Evolutionary conservation across 768 basidiomycete genomes (phyloP).

Genomic region (Hericium erinaceus): DNA sequence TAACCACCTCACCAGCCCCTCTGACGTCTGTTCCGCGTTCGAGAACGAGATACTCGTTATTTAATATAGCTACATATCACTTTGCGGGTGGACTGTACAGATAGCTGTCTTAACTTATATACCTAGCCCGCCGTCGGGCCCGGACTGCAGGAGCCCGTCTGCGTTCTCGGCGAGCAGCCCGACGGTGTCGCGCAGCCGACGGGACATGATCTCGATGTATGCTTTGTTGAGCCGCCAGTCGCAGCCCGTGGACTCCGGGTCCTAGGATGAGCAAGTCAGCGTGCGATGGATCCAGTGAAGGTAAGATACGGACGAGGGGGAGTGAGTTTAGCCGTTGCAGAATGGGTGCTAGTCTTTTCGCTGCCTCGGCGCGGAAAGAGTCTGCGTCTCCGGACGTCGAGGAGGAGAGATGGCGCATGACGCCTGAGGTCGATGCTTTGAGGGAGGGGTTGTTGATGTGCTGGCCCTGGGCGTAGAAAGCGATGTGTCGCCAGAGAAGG

Average conservation of each 20-base stretch:
- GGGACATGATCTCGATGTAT: constrained; percentile 70
- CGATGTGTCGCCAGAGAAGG: constrained; percentile 72
- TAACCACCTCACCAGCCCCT: constrained; percentile 23
- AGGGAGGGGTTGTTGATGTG: constrained; percentile 30
- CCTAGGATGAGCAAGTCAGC: constrained; percentile 7
- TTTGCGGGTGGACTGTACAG: background rate
- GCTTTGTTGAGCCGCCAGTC: constrained; percentile 57
- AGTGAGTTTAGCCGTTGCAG: constrained; percentile 46
- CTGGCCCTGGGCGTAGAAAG: constrained; percentile 46
- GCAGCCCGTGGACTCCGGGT: constrained; percentile 29
- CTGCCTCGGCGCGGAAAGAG: constrained; percentile 48
- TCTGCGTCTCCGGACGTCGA: constrained; percentile 43
- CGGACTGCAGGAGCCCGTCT: background rate
- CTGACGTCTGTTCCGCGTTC: background rate
- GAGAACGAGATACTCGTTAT: background rate
- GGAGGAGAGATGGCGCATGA: constrained; percentile 44
- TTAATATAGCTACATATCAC: background rate
- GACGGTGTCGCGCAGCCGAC: constrained; percentile 55
- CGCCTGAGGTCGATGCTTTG: constrained; percentile 32
- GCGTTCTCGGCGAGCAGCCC: constrained; percentile 37
- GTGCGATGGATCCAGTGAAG: background rate
- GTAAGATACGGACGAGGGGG: constrained; percentile 33
- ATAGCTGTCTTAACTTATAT: background rate
- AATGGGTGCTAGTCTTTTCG: constrained; percentile 43
- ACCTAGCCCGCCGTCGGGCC: background rate